Percentiles rank a stretch among this genome's conserved stretches.
Conservation (phyloP, 768 basidiomycete genomes). For the Wakefieldia striispora region DNA sequence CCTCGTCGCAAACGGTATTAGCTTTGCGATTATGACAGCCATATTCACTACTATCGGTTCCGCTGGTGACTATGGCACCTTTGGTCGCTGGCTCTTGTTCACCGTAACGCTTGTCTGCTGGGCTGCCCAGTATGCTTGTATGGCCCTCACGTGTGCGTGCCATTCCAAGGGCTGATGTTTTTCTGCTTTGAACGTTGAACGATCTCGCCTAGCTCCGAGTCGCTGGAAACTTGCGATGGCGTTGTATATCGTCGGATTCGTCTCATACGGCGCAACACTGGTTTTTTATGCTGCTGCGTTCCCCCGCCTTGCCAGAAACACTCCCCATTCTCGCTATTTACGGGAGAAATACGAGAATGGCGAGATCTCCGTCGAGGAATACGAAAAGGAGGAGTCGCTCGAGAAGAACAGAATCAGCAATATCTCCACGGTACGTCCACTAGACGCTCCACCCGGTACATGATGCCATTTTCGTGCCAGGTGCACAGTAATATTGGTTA, state of each 20-base stretch:
- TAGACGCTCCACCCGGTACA: background rate
- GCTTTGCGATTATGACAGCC: conserved; percentile 77
- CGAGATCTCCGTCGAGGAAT: conserved; percentile 57
- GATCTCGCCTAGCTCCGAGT: conserved; percentile 45
- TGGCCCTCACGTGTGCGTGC: conserved; percentile 64
- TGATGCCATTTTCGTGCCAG: conserved; percentile 32
- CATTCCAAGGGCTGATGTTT: background rate
- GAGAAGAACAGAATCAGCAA: conserved; percentile 87
- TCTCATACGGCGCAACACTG: conserved; percentile 75
- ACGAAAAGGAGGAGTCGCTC: conserved; percentile 71
- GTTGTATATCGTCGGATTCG: conserved; percentile 76
- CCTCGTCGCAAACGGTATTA: conserved; percentile 72
- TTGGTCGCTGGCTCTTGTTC: conserved; percentile 79
- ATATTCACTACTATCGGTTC: conserved; percentile 78
- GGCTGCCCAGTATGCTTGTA: conserved; percentile 76
- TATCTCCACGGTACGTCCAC: conserved; percentile 63
- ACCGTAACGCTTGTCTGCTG: conserved; percentile 72
- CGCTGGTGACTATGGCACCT: conserved; percentile 38
- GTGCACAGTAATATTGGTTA: conserved; percentile 78
- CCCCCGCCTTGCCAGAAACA: conserved; percentile 80
- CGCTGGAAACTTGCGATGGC: conserved; percentile 79
- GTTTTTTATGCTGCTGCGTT: conserved; percentile 80
- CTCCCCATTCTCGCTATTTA: conserved; percentile 55
- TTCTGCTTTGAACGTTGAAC: background rate
- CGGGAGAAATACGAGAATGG: conserved; percentile 57